phyloP scores from a whole-genome alignment of 2,329 filamentous ascomycete genomes.

The Penicillium sp. region DNA sequence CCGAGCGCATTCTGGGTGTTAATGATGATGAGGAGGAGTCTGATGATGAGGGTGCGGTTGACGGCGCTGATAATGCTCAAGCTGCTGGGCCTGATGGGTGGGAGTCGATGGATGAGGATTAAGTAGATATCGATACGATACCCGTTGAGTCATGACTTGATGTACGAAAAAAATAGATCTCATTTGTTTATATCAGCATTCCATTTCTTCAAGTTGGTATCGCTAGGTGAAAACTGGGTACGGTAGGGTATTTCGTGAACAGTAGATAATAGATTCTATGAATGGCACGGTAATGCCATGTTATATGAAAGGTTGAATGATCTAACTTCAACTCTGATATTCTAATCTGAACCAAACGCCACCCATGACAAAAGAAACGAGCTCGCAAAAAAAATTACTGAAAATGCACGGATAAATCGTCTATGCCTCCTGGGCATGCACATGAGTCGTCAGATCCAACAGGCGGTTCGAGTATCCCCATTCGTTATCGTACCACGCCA shows the following conservation, averaged over 20 bases:
- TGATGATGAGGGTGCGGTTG: conserved; percentile 63
- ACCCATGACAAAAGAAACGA: background rate
- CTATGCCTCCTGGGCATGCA: conserved; percentile 22
- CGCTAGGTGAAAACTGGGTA: no score
- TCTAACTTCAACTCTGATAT: background rate
- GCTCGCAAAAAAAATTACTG: background rate
- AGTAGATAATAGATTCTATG: no score
- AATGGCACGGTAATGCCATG: no score
- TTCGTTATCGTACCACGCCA: conserved; percentile 95
- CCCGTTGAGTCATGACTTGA: conserved; percentile 26
- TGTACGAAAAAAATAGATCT: conserved; percentile 29
- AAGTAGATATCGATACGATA: conserved; percentile 20
- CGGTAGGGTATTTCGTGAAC: no score
- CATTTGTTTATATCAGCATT: background rate
- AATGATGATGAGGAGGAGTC: conserved; percentile 70
- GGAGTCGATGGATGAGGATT: conserved; percentile 61
- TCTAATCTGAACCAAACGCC: background rate
- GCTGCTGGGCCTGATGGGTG: conserved; percentile 56
- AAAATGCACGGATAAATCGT: background rate
- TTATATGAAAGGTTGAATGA: background rate
- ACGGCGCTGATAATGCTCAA: conserved; percentile 53
- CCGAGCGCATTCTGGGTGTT: conserved; percentile 78
- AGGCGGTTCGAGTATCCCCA: conserved; percentile 93
- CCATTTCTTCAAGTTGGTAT: no score
- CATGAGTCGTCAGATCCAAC: conserved; percentile 62